Evolutionary conservation across 345 rosid species (phyloP).

Genomic region (Raphanus sativus): DNA sequence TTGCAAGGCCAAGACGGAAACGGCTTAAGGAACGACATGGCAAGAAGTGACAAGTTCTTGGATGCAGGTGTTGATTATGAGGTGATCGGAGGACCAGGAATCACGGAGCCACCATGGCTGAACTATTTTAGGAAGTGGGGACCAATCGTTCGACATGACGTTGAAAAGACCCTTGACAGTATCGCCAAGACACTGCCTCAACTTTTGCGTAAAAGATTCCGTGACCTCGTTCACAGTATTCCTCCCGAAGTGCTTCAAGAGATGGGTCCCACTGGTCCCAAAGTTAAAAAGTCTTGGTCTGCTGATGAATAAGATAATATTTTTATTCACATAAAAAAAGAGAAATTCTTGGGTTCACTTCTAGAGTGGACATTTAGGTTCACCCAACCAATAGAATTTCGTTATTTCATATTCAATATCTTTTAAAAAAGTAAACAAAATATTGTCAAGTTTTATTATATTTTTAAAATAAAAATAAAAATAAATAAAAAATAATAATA

Average conservation of each 20-base stretch:
- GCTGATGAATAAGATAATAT: not conserved
- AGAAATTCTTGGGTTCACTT: no score
- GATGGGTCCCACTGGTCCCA: not conserved
- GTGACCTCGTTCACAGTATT: not conserved
- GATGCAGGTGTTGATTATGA: not conserved
- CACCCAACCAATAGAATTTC: no score
- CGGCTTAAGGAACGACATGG: not conserved
- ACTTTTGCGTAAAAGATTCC: not conserved
- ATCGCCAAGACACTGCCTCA: not conserved
- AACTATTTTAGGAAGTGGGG: not conserved
- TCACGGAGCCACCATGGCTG: not conserved
- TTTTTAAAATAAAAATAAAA: no score
- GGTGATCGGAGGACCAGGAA: not conserved
- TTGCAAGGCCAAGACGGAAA: not conserved
- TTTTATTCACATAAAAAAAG: not conserved
- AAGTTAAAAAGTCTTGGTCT: not conserved
- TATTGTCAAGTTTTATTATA: no score
- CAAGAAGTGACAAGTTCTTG: not conserved
- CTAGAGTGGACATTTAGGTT: no score
- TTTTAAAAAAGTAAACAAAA: no score
- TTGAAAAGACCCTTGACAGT: not conserved
- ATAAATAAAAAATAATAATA: no score
- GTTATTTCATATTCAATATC: no score
- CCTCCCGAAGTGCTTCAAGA: not conserved
- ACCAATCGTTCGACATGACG: not conserved